A percentile compares a stretch with the other conserved stretches of the same genome.
phyloP scores from a whole-genome alignment of 2,329 filamentous ascomycete genomes.

The Fusarium chuoi region DNA sequence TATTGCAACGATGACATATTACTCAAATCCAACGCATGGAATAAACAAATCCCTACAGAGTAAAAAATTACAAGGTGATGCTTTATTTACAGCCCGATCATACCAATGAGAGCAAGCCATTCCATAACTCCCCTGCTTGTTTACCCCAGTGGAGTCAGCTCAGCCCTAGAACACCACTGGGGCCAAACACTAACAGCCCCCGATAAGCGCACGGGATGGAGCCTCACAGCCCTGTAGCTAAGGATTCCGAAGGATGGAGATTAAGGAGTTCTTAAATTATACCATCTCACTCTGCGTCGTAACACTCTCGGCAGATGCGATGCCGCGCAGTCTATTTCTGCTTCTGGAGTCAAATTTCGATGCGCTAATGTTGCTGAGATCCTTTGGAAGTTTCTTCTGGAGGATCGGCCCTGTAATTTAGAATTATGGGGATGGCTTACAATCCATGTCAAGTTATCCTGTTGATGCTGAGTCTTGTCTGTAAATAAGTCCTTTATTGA shows the following conservation, averaged over 20 bases:
- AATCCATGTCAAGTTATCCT: background rate
- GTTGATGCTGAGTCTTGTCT: background rate
- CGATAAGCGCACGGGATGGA: background rate
- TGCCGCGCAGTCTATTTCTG: background rate
- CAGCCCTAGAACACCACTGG: background rate
- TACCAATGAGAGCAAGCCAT: rapidly evolving
- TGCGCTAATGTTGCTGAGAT: background rate
- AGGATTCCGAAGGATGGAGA: conserved; percentile 7
- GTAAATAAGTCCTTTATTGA: background rate
- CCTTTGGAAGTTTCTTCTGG: background rate
- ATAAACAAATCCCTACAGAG: background rate
- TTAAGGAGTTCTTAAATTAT: background rate
- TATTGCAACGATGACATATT: background rate
- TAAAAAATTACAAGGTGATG: background rate
- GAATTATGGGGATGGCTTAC: background rate
- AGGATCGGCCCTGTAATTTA: conserved; percentile 1
- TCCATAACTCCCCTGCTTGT: background rate
- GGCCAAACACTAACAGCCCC: background rate
- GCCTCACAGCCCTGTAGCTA: background rate
- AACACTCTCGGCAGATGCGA: background rate
- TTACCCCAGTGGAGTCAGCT: background rate
- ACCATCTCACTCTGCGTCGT: background rate
- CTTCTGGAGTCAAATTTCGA: background rate
- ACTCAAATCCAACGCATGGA: background rate
- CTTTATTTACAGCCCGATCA: background rate